Percentiles rank a stretch among this genome's conserved stretches.
Conservation (phyloP, 192 early-diverging fungal genomes). For the Podila minutissima region DNA sequence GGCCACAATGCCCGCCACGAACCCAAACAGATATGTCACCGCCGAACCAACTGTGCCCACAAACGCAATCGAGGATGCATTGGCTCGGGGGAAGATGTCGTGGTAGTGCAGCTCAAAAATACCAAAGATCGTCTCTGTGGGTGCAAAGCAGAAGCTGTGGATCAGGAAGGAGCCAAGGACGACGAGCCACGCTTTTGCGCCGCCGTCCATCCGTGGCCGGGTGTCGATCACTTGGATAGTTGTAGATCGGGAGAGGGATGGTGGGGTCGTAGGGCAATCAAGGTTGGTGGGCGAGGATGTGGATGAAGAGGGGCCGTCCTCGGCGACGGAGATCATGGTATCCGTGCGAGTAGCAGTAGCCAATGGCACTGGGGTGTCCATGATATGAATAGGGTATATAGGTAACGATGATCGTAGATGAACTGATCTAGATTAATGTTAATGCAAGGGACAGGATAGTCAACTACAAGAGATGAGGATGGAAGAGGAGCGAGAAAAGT, state of each 20-base stretch:
- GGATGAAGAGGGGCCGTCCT: not conserved
- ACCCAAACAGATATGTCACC: conserved; percentile 21
- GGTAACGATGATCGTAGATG: not conserved
- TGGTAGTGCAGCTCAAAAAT: conserved; percentile 55
- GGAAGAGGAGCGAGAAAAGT: not conserved
- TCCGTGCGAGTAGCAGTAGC: not conserved
- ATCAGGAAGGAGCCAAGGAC: conserved; percentile 55
- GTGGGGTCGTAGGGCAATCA: not conserved
- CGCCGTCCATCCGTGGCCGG: conserved; percentile 46
- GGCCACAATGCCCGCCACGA: conserved; percentile 46
- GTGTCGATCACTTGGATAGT: not conserved
- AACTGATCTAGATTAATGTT: not conserved
- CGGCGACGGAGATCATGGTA: not conserved
- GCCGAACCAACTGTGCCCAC: conserved; percentile 41
- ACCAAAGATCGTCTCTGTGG: conserved; percentile 53
- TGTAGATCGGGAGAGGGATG: not conserved
- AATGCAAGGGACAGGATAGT: not conserved
- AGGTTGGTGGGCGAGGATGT: not conserved
- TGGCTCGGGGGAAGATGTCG: conserved; percentile 39
- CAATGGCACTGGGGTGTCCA: not conserved
- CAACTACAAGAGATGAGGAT: not conserved
- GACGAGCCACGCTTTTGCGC: conserved; percentile 51
- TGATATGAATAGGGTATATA: not conserved
- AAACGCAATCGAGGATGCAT: conserved; percentile 41
- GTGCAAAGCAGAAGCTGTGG: conserved; percentile 49